Evolutionary conservation across 305 asterid species (phyloP).

Genomic region (Ilex paraguariensis): DNA sequence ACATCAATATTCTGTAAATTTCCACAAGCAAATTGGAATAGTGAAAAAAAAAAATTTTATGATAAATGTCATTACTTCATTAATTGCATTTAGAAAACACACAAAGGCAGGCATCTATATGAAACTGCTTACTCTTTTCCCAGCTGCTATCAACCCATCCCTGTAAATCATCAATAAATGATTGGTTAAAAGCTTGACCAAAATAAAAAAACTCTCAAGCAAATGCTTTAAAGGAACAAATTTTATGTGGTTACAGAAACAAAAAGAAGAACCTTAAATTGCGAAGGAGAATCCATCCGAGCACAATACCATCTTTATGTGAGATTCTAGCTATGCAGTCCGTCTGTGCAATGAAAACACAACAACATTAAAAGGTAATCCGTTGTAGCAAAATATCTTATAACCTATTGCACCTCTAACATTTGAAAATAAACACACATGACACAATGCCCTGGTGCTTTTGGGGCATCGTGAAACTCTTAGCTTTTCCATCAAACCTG

Average conservation of each 20-base stretch:
- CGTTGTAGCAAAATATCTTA: conserved; percentile 3
- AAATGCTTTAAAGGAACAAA: conserved; percentile 6
- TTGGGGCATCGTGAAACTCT: too few species aligned
- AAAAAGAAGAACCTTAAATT: conserved; percentile 48
- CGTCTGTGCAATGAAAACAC: conserved; percentile 41
- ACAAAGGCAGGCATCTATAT: neutral
- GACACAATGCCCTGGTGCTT: too few species aligned
- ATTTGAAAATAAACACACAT: too few species aligned
- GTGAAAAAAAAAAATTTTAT: neutral
- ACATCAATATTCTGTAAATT: conserved; percentile 51
- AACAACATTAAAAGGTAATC: neutral
- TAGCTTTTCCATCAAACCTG: too few species aligned
- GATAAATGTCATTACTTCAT: too few species aligned
- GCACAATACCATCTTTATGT: conserved; percentile 47
- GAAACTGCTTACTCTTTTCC: conserved; percentile 34
- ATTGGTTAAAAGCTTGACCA: conserved; percentile 6
- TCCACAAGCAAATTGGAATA: neutral
- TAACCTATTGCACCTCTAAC: neutral
- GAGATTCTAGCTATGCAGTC: conserved; percentile 94
- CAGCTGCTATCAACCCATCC: conserved; percentile 41
- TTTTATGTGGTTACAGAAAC: neutral
- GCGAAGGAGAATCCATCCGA: conserved; percentile 88
- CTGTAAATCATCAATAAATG: conserved; percentile 26
- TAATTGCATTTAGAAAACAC: neutral
- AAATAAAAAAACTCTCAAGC: neutral